These are phyloP conservation scores for Silene coronaria DNA, from an alignment of 179 eudicot species.

Conservation along the genomic window DNA sequence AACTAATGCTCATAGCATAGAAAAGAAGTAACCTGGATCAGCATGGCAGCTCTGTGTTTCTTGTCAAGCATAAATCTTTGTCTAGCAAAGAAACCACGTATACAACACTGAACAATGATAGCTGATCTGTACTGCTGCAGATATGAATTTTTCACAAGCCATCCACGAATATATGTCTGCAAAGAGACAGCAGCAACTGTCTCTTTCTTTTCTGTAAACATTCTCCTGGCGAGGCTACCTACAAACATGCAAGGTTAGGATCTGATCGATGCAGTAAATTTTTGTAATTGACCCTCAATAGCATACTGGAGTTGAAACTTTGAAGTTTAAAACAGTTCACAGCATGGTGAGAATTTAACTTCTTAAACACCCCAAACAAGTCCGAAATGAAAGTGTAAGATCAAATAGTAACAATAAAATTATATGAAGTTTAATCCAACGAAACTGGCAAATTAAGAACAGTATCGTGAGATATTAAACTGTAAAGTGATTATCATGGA, in stretches of 20 bases:
- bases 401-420: not conserved
- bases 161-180: conserved; percentile 63
- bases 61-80: conserved; percentile 51
- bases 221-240: conserved; percentile 64
- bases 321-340: not conserved
- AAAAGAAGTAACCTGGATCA: conserved; percentile 63
- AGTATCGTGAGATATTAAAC: not conserved
- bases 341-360: not conserved
- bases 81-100: conserved; percentile 65
- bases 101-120: conserved; percentile 53
- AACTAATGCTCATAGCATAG: not conserved
- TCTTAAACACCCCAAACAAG: not conserved
- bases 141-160: conserved; percentile 57
- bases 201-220: conserved; percentile 42
- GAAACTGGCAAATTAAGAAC: not conserved
- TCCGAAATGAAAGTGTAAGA: not conserved
- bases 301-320: not conserved
- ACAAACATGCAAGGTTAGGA: conserved; percentile 22
- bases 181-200: conserved; percentile 57
- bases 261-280: not conserved
- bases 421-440: not conserved
- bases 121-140: conserved; percentile 38
- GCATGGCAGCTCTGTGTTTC: conserved; percentile 66
- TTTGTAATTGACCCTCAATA: not conserved
- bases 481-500: not conserved